These are phyloP conservation scores for Euphrasia confusa DNA, from an alignment of 257 asterid genomes.

Conservation along the genomic window DNA sequence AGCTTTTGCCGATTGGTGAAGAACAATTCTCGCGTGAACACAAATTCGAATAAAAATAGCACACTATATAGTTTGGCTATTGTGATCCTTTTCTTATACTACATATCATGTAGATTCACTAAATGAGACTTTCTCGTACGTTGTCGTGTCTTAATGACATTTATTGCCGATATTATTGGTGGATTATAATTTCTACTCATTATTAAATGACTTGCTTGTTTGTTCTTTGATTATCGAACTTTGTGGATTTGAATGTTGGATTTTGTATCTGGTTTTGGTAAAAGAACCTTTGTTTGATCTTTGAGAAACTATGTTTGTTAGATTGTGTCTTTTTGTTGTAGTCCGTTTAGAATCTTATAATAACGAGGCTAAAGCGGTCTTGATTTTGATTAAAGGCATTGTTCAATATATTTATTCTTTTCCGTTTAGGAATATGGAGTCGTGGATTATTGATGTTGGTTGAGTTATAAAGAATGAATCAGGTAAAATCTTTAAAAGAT, in stretches of 20 bases:
- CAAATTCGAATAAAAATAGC: slow-evolving; percentile 41
- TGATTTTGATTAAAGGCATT: slow-evolving; percentile 6
- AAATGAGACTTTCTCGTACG: slow-evolving; percentile 22
- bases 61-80: slow-evolving; percentile 34
- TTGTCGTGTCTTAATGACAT: slow-evolving; percentile 16
- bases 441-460: neutral
- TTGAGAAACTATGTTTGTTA: neutral
- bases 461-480: neutral
- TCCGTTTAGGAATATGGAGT: slow-evolving; percentile 4
- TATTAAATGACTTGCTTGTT: neutral
- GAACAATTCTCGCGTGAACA: slow-evolving; percentile 45
- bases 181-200: slow-evolving; percentile 8
- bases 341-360: slow-evolving; percentile 2
- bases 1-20: slow-evolving; percentile 36
- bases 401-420: slow-evolving; percentile 1
- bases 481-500: neutral
- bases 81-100: slow-evolving; percentile 3
- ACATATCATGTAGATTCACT: slow-evolving; percentile 16
- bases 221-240: slow-evolving; percentile 11
- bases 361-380: slow-evolving; percentile 6
- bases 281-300: slow-evolving; percentile 17
- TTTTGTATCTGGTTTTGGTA: neutral
- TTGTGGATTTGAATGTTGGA: neutral
- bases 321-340: slow-evolving; percentile 1
- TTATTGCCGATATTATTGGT: neutral